Evolutionary conservation across 768 basidiomycete genomes (phyloP).

Genomic region (Macrocybe gigantea): DNA sequence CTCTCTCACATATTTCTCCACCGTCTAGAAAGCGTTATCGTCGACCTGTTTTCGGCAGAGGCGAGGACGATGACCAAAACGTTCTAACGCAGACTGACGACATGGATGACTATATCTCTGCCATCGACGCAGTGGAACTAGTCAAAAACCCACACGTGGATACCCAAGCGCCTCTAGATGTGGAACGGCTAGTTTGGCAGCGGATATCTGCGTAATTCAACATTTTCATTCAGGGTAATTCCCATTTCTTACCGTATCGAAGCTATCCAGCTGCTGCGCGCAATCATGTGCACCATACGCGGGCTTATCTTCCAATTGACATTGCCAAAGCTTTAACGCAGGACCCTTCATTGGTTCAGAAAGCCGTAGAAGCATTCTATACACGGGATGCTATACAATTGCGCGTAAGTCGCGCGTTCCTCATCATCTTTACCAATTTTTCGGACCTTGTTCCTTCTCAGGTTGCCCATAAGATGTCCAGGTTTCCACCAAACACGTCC

Average conservation of each 20-base stretch:
- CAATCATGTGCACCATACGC: slow-evolving; percentile 70
- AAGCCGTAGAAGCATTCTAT: slow-evolving; percentile 89
- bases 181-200: slow-evolving; percentile 66
- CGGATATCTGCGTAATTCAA: slow-evolving; percentile 57
- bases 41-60: slow-evolving; percentile 34
- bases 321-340: slow-evolving; percentile 67
- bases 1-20: slow-evolving; percentile 69
- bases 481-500: slow-evolving; percentile 73
- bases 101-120: slow-evolving; percentile 46
- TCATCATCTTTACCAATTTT: not conserved
- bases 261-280: slow-evolving; percentile 69
- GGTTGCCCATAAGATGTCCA: slow-evolving; percentile 85
- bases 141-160: slow-evolving; percentile 47
- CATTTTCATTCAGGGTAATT: not conserved
- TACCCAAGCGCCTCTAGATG: slow-evolving; percentile 53
- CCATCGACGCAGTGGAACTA: slow-evolving; percentile 57
- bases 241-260: slow-evolving; percentile 2
- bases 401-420: slow-evolving; percentile 47
- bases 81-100: slow-evolving; percentile 27
- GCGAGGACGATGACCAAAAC: slow-evolving; percentile 48
- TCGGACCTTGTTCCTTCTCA: slow-evolving; percentile 19
- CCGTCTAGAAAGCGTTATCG: slow-evolving; percentile 49
- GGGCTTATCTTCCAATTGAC: slow-evolving; percentile 74
- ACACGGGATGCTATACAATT: slow-evolving; percentile 89
- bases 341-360: slow-evolving; percentile 71